Evolutionary conservation across 495 filamentous ascomycete species (phyloP).

Genomic region (Evernia prunastri): DNA sequence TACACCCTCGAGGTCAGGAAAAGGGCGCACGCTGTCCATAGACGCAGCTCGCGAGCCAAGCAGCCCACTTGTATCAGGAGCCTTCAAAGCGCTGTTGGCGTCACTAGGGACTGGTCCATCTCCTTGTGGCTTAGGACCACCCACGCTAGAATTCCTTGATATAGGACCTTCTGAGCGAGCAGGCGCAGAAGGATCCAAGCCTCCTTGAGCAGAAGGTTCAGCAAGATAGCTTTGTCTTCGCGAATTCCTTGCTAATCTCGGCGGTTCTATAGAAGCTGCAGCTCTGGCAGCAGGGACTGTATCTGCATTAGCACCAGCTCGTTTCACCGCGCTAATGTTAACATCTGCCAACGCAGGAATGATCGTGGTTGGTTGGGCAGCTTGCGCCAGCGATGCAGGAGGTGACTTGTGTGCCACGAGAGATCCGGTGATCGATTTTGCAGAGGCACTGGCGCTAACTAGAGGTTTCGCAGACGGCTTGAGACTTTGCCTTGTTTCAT

Average conservation of each 20-base stretch:
- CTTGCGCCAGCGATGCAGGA: slow-evolving; percentile 5
- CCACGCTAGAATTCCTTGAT: neutral
- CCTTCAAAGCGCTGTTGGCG: neutral
- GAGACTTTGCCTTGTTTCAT: slow-evolving; percentile 34
- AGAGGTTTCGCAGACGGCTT: slow-evolving; percentile 52
- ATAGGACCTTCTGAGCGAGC: neutral
- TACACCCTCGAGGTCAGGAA: slow-evolving; percentile 2
- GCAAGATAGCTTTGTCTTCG: neutral
- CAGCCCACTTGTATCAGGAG: neutral
- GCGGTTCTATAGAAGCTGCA: neutral
- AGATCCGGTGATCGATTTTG: slow-evolving; percentile 40
- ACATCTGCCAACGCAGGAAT: slow-evolving; percentile 48
- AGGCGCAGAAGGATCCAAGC: neutral
- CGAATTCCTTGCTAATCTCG: neutral
- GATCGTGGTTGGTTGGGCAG: slow-evolving; percentile 6
- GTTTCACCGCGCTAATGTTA: slow-evolving; percentile 51
- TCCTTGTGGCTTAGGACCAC: slow-evolving; percentile 1
- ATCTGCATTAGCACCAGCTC: slow-evolving; percentile 22
- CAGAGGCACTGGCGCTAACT: slow-evolving; percentile 45
- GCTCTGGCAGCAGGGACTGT: neutral
- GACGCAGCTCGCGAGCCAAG: neutral
- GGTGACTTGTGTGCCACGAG: slow-evolving; percentile 27
- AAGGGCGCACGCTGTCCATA: neutral
- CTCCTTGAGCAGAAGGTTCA: neutral
- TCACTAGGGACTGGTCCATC: neutral